Conservation (phyloP, 805 yeast genomes). For the Helenozyma rhizophorensis region DNA sequence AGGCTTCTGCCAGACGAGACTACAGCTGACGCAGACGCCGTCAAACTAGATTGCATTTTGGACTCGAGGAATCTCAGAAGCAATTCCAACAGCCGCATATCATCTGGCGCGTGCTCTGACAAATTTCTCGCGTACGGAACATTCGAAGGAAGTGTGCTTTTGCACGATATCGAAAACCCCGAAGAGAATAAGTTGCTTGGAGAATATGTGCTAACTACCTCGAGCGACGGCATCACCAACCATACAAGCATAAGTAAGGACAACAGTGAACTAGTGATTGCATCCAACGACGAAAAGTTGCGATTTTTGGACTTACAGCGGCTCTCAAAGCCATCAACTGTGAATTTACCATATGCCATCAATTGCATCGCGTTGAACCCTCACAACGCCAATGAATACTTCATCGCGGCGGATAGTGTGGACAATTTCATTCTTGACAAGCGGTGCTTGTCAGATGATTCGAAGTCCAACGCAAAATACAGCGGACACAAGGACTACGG, state of each 20-base stretch:
- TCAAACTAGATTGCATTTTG: conserved; percentile 35
- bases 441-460: conserved; percentile 17
- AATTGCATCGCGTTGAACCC: conserved; percentile 47
- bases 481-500: conserved; percentile 53
- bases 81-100: conserved; percentile 38
- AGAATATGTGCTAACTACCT: conserved; percentile 38
- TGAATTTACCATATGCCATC: conserved; percentile 42
- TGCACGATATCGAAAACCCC: conserved; percentile 30
- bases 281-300: conserved; percentile 48
- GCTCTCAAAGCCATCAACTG: conserved; percentile 5
- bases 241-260: conserved; percentile 35
- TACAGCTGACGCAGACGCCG: conserved; percentile 11
- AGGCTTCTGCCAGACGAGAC: conserved; percentile 29
- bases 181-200: conserved; percentile 17
- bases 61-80: conserved; percentile 28
- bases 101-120: conserved; percentile 44
- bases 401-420: conserved; percentile 50
- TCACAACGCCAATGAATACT: conserved; percentile 29
- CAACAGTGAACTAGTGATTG: conserved; percentile 33
- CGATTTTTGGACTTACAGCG: conserved; percentile 36
- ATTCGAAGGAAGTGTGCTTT: conserved; percentile 46
- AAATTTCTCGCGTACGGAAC: conserved; percentile 49
- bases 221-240: conserved; percentile 50
- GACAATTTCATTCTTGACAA: conserved; percentile 43
- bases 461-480: conserved; percentile 13